Conservation (phyloP, 1,139 yeast species). For the Diutina scorzettiae region DNA sequence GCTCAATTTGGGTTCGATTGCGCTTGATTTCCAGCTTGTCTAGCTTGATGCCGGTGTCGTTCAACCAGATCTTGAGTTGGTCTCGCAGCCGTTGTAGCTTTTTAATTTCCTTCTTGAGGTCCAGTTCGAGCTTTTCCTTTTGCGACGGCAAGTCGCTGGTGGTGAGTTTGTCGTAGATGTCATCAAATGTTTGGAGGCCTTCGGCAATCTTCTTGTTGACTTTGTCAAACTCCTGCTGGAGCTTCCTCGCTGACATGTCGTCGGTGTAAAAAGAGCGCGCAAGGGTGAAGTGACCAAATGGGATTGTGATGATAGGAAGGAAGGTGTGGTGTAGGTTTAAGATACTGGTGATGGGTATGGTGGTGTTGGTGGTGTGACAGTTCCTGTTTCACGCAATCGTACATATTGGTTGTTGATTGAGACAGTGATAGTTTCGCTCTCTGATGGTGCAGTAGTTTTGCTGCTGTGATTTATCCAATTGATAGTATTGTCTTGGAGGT, state of each 20-base stretch:
- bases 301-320: too few species aligned
- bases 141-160: slow-evolving; percentile 64
- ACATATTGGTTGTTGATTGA: too few species aligned
- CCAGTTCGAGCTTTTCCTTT: slow-evolving; percentile 11
- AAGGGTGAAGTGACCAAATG: too few species aligned
- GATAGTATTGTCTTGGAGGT: too few species aligned
- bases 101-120: slow-evolving; percentile 12
- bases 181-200: slow-evolving; percentile 84
- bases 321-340: too few species aligned
- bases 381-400: too few species aligned
- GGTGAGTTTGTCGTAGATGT: slow-evolving; percentile 75
- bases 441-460: too few species aligned
- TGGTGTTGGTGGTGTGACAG: too few species aligned
- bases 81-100: slow-evolving; percentile 12
- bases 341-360: too few species aligned
- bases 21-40: slow-evolving; percentile 66
- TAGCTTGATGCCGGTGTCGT: slow-evolving; percentile 86
- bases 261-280: background rate
- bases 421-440: too few species aligned
- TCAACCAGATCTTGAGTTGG: slow-evolving; percentile 22
- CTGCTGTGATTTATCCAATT: too few species aligned
- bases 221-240: slow-evolving; percentile 79
- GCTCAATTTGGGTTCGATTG: slow-evolving; percentile 59
- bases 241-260: slow-evolving; percentile 33
- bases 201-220: slow-evolving; percentile 90